Evolutionary conservation across 345 rosid genomes (phyloP).

Genomic region (Lagerstroemia speciosa): DNA sequence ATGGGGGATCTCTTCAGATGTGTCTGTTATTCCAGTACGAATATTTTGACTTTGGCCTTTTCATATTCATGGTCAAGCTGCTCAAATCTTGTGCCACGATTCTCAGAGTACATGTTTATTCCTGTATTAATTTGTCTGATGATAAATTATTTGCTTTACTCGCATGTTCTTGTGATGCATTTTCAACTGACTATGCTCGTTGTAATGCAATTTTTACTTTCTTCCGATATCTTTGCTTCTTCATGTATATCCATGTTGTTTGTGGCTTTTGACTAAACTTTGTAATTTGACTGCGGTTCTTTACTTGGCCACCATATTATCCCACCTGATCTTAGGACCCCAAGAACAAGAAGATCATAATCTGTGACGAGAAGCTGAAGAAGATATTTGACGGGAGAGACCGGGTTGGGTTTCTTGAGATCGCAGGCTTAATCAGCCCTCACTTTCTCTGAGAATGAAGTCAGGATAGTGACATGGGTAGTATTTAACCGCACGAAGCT

Average conservation of each 20-base stretch:
- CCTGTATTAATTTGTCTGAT: neutral
- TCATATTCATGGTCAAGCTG: neutral
- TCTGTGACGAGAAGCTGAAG: conserved; percentile 94
- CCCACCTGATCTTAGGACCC: conserved; percentile 47
- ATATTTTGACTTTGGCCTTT: too few species aligned
- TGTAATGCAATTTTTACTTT: too few species aligned
- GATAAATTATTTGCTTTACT: neutral
- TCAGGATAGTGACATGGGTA: conserved; percentile 2
- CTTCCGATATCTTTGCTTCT: neutral
- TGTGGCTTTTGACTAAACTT: too few species aligned
- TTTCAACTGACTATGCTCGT: neutral
- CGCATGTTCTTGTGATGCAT: neutral
- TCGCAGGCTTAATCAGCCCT: conserved; percentile 82
- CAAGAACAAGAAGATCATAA: conserved; percentile 58
- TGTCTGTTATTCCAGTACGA: too few species aligned
- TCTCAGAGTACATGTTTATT: neutral
- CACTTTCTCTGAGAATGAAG: conserved; percentile 50
- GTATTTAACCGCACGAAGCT: neutral
- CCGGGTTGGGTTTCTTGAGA: conserved; percentile 76
- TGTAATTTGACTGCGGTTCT: neutral
- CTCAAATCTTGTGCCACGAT: neutral
- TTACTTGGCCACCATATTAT: conserved; percentile 7
- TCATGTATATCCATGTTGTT: too few species aligned
- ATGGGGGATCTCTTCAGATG: too few species aligned
- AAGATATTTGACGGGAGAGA: conserved; percentile 79